These are phyloP conservation scores for Dioszegia aurantiaca DNA, from an alignment of 768 basidiomycete genomes.

Conservation along the genomic window DNA sequence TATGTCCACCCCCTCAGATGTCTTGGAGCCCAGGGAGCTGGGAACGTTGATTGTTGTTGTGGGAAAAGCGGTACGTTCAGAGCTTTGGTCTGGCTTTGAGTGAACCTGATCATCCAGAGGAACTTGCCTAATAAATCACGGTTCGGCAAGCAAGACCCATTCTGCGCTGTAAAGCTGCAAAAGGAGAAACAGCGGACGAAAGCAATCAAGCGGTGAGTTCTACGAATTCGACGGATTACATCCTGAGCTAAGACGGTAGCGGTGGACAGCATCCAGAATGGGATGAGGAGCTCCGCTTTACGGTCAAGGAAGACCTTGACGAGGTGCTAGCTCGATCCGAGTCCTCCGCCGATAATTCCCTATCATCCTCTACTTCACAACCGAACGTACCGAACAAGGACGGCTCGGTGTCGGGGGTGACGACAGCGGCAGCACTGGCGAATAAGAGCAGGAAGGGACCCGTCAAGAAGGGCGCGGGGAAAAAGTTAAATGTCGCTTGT, in stretches of 20 bases:
- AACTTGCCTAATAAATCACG: slow-evolving; percentile 77
- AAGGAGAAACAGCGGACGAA: slow-evolving; percentile 67
- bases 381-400: slow-evolving; percentile 5
- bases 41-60: slow-evolving; percentile 83
- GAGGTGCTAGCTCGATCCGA: slow-evolving; percentile 45
- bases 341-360: slow-evolving; percentile 24
- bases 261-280: slow-evolving; percentile 92
- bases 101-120: slow-evolving; percentile 49
- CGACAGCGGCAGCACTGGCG: slow-evolving; percentile 36
- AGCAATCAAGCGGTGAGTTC: slow-evolving; percentile 61
- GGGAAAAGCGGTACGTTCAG: slow-evolving; percentile 72
- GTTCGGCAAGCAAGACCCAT: slow-evolving; percentile 90
- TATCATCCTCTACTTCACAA: slow-evolving; percentile 20
- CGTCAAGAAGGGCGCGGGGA: slow-evolving; percentile 43
- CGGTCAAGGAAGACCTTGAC: slow-evolving; percentile 60
- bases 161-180: slow-evolving; percentile 65
- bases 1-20: slow-evolving; percentile 3
- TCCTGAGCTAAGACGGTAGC: not conserved
- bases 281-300: slow-evolving; percentile 85
- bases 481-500: slow-evolving; percentile 68
- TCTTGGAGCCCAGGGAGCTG: slow-evolving; percentile 58
- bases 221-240: too few relatives aligned
- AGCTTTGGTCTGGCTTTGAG: slow-evolving; percentile 20
- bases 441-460: slow-evolving; percentile 39
- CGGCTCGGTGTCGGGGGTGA: slow-evolving; percentile 25